Evolutionary conservation across 331 rosid species (phyloP).

Genomic region (Saraca asoca): DNA sequence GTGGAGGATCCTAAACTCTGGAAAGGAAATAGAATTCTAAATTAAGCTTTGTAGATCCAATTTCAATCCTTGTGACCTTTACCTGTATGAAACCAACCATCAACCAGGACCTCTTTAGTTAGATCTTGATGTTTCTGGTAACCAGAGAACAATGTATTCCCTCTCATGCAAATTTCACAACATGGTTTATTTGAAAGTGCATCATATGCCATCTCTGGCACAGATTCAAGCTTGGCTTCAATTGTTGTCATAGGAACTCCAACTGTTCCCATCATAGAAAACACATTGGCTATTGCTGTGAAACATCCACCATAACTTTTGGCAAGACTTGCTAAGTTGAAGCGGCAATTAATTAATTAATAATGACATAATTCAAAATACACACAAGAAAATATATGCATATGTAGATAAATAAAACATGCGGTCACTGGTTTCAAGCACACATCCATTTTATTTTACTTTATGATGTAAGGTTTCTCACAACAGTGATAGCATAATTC

Average conservation of each 20-base stretch:
- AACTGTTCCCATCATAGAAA: slow-evolving; percentile 76
- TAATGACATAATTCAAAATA: not conserved
- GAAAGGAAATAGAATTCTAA: no score
- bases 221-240: slow-evolving; percentile 89
- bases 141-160: slow-evolving; percentile 69
- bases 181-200: slow-evolving; percentile 69
- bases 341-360: slow-evolving; percentile 3
- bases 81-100: slow-evolving; percentile 97
- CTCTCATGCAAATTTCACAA: slow-evolving; percentile 86
- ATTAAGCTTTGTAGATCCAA: not conserved
- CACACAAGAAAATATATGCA: not conserved
- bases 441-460: no score
- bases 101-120: slow-evolving; percentile 66
- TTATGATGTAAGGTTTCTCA: slow-evolving; percentile 16
- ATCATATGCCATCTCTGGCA: slow-evolving; percentile 87
- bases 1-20: no score
- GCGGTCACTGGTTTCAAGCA: no score
- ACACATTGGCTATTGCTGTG: slow-evolving; percentile 69
- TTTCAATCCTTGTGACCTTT: slow-evolving; percentile 24
- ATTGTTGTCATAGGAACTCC: slow-evolving; percentile 79
- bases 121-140: slow-evolving; percentile 85
- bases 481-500: not conserved
- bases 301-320: slow-evolving; percentile 88
- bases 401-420: not conserved
- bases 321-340: slow-evolving; percentile 63